A percentile compares a stretch with the other conserved stretches of the same genome.
Evolutionary conservation across 179 eudicot species (phyloP).

Genomic region (Corrigiola litoralis): DNA sequence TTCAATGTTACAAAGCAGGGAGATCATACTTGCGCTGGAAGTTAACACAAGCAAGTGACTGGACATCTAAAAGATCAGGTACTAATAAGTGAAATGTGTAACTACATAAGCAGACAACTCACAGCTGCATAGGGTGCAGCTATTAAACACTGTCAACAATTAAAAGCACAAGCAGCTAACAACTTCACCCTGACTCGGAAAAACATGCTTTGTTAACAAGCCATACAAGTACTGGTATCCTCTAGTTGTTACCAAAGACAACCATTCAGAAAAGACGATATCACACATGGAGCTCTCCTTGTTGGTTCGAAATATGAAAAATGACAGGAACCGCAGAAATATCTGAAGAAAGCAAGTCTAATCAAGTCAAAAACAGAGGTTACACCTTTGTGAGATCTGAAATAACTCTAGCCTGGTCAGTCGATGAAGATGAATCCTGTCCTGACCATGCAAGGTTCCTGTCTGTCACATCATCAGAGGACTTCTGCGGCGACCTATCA

Average conservation of each 20-base stretch:
- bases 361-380: constrained; percentile 13
- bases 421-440: constrained; percentile 29
- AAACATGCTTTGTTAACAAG: too few relatives aligned
- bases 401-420: constrained; percentile 28
- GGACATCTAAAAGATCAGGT: background rate
- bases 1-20: background rate
- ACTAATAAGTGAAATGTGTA: background rate
- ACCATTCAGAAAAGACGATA: too few relatives aligned
- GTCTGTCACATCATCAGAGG: constrained; percentile 30
- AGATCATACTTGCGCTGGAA: background rate
- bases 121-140: too few relatives aligned
- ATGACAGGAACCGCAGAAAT: background rate
- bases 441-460: constrained; percentile 27
- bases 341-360: constrained; percentile 6
- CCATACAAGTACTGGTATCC: too few relatives aligned
- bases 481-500: constrained; percentile 41
- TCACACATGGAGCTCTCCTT: too few relatives aligned
- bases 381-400: constrained; percentile 40
- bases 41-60: background rate
- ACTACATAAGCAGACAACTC: background rate
- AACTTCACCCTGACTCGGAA: background rate
- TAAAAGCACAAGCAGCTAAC: background rate
- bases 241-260: too few relatives aligned
- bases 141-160: background rate
- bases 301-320: too few relatives aligned